Percentiles rank a stretch among this genome's conserved stretches.
Conservation (phyloP, 108 stramenopile genomes). For the Parietichytrium sp. region DNA sequence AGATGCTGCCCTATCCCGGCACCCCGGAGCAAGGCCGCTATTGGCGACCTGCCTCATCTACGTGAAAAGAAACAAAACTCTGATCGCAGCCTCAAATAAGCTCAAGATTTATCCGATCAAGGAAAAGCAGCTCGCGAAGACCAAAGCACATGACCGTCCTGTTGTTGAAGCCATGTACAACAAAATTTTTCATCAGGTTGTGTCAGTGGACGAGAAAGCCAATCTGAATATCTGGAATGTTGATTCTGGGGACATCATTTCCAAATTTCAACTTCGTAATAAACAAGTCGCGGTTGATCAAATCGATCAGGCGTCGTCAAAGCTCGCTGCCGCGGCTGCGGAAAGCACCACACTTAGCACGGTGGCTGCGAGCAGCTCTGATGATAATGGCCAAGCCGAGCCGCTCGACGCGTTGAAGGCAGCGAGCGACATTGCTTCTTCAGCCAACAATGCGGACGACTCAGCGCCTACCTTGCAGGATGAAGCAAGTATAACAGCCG, state of each 20-base stretch:
- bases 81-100: constrained; percentile 39
- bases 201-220: constrained; percentile 2
- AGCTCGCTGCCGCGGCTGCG: not conserved
- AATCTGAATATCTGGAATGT: constrained; percentile 54
- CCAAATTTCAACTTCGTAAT: constrained; percentile 41
- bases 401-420: constrained; percentile 13
- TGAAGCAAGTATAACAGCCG: constrained; percentile 47
- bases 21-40: not conserved
- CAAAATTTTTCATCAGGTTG: constrained; percentile 52
- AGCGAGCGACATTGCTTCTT: not conserved
- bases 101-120: constrained; percentile 39
- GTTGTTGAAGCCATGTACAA: constrained; percentile 53
- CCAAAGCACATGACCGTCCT: constrained; percentile 42
- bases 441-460: not conserved
- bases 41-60: constrained; percentile 20
- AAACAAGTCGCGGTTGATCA: not conserved
- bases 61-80: not conserved
- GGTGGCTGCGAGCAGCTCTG: not conserved
- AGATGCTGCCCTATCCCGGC: not conserved
- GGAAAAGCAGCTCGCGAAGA: not conserved
- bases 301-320: not conserved
- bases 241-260: constrained; percentile 49
- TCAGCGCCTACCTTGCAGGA: not conserved
- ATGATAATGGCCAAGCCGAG: not conserved
- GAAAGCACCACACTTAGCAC: not conserved